Evolutionary conservation across 1,284 basidiomycete genomes (phyloP).

Genomic region (Ganoderma sinense): DNA sequence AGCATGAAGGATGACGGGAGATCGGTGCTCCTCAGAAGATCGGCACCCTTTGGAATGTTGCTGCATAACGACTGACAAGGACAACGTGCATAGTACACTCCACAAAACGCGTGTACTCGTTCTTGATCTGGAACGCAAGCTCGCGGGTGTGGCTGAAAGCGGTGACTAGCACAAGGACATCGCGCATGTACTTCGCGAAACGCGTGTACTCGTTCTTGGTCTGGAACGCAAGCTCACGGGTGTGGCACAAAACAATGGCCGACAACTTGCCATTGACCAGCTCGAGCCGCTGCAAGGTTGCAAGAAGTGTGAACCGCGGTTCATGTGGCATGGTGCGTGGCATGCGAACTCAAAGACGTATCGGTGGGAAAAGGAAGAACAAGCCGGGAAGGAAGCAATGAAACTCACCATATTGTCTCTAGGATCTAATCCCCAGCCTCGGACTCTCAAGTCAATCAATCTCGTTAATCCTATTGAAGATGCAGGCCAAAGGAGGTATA

Average conservation of each 20-base stretch:
- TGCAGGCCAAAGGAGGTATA: too few species aligned
- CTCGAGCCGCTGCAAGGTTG: conserved; percentile 97
- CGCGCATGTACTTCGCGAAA: conserved; percentile 98
- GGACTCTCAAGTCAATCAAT: too few species aligned
- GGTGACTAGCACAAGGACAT: conserved; percentile 98
- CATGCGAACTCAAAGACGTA: too few species aligned
- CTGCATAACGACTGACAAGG: conserved; percentile 93
- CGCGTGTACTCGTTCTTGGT: conserved; percentile 99
- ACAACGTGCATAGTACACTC: conserved; percentile 99
- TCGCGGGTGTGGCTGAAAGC: too few species aligned
- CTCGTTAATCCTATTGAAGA: too few species aligned
- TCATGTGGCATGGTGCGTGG: conserved; percentile 44
- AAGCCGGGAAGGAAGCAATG: too few species aligned
- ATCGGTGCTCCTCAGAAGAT: conserved; percentile 61
- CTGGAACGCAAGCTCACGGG: conserved; percentile 73
- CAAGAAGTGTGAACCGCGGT: conserved; percentile 98
- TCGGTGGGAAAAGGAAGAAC: too few species aligned
- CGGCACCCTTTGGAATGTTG: conserved; percentile 97
- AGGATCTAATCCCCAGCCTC: too few species aligned
- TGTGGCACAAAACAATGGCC: conserved; percentile 98
- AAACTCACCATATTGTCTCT: too few species aligned
- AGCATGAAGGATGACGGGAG: too few species aligned
- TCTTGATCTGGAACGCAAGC: conserved; percentile 99
- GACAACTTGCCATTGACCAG: conserved; percentile 98
- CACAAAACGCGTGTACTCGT: conserved; percentile 98